Base-by-base conservation (phyloP, 192 early-diverging fungal species). In the Coemansia sp. region DNA sequence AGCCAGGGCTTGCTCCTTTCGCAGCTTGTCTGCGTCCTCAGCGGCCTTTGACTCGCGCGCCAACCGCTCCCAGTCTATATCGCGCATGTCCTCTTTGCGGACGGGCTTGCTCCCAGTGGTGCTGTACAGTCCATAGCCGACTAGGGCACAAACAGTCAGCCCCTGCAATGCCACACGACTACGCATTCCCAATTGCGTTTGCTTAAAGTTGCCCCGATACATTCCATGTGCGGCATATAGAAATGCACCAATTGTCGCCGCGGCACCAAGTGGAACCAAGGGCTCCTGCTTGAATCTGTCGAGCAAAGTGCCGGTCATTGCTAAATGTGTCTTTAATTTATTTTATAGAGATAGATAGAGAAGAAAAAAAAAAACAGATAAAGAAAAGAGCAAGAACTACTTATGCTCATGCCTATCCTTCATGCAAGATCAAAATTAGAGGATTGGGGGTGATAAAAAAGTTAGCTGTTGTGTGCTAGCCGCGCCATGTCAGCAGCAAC, bases 141-240 rank as follows among this genome's bases (percentile, higher is more conserved):
- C 42, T 21, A 81, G 61, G 2, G 79, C 74, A 4, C 62, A 67
- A 4, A 81, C 63, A 0, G 79, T 81, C n/a, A 81, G 68, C 0
- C 79, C 79, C 48, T 81, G 79, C 67, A 76, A 64, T 5, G 67
- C 67, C 2, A 81, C 79, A 9, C 79, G 79, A 0, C 67, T 71
- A 37, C 79, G 79, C 79, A 81, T 81, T 11, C 79, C 79, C 64
- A 60, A 63, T 44, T 81, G 79, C 31, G 74, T 58, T 51, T 67
- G 67, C 29, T 59, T 70, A 17, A 51, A 32, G 60, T 76, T 76
- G 9, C 67, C 68, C 41, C 62, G 67, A 45, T 66, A 59, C 27
- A 73, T 48, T 23, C 79, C 79, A 48, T 63, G 64, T 7, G 79
- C 59, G 15, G 79, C 79, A 23, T 76, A 81, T n/a, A 69, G 10